phyloP scores from a whole-genome alignment of 345 rosid genomes.

The Eucalyptus curtisii region DNA sequence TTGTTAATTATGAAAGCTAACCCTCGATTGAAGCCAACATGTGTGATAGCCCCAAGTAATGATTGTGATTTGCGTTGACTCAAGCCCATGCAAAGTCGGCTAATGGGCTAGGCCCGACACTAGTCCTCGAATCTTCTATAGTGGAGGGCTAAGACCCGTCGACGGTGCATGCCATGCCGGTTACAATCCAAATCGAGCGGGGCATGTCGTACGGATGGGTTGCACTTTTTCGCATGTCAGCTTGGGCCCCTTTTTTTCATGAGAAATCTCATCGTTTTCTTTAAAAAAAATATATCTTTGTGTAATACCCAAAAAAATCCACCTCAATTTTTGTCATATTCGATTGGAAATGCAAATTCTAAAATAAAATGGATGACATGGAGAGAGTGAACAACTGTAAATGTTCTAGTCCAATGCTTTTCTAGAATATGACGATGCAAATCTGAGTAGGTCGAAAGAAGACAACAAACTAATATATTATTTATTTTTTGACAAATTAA shows the following conservation, averaged over 20 bases:
- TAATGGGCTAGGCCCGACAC: background rate
- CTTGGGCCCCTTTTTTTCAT: background rate
- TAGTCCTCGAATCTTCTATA: background rate
- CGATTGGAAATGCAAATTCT: background rate
- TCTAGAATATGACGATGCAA: background rate
- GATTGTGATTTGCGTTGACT: background rate
- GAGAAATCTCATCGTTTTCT: background rate
- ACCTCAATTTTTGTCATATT: background rate
- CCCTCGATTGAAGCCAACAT: background rate
- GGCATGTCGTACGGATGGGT: background rate
- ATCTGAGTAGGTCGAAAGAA: too few relatives aligned
- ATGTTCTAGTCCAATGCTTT: background rate
- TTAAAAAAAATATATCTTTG: too few relatives aligned
- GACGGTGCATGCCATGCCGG: background rate
- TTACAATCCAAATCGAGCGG: fast-evolving
- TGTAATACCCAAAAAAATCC: background rate
- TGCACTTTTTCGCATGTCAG: fast-evolving
- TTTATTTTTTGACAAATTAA: background rate
- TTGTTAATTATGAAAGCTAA: background rate
- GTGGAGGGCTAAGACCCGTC: fast-evolving
- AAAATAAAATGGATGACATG: background rate
- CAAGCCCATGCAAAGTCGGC: background rate
- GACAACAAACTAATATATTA: too few relatives aligned
- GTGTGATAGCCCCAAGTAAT: background rate
- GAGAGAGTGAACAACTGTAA: background rate